Evolutionary conservation across 2,329 filamentous ascomycete species (phyloP), one percentile per base, ranked within the genome.

Genomic region (Pseudocercospora musae): DNA sequence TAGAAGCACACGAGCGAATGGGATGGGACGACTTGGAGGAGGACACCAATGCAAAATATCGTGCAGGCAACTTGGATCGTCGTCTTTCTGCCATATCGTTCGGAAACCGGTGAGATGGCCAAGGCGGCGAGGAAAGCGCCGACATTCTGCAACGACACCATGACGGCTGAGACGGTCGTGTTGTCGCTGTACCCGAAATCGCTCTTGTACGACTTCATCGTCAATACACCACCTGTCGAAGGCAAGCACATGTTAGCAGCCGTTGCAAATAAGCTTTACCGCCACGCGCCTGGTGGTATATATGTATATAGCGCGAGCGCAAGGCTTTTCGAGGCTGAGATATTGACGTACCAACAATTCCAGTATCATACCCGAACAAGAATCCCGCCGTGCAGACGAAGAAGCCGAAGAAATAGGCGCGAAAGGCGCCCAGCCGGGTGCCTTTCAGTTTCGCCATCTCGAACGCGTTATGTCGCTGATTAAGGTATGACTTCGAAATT

Each of bases 111-210:
- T 73, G 80, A 82, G 56, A 82, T 78, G 27, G 77, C 66, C 58
- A 84, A 79, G 62, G 81, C 82, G 21, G 81, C 82, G 27, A 81
- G 78, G 62, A 85, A 81, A 33, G 81, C 81, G 23, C 82, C 82
- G 8, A 81, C 78, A 63, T 84, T 81, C 58, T 84, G 81, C 18
- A 84, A 78, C 2, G 79, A 78, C 20, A 82, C 79, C 37, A 79
- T 78, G 54, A 82, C 79, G 4, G 70, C 66, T 18, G 60, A 63
- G 57, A 72, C 77, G 71, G 67, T 72, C 5, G 70, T 72, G 23
- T 68, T 69, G 50, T 66, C 62, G 1, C 57, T 67, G 56, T 71
- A 72, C 9, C 65, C 60, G 44, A 72, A 72, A 61, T 71, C 68
- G n/a, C 60, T 23, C 46, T 72, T 62, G 59, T 69, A 72, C 4